Conservation (phyloP, 352 stramenopile genomes). For the Pythium brachiatum region DNA sequence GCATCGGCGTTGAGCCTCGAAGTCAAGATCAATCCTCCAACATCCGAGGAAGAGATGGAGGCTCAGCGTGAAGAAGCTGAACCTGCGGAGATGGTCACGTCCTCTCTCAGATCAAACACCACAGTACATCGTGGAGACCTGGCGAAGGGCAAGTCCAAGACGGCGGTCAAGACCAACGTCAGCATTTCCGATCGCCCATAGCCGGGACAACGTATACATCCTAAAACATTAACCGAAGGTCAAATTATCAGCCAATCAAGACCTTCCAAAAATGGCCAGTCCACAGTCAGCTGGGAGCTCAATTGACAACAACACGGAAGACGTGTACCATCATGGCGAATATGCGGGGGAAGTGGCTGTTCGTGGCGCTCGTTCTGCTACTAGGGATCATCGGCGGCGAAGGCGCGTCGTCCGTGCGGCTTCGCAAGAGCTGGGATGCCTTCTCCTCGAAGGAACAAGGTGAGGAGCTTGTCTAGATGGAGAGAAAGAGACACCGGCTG, state of each 20-base stretch:
- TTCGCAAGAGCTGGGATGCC: conserved; percentile 33
- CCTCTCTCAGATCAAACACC: not conserved
- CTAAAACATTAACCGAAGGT: not conserved
- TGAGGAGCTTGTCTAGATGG: not conserved
- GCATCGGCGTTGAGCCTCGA: not conserved
- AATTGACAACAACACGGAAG: not conserved
- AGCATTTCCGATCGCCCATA: not conserved
- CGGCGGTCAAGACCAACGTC: not conserved
- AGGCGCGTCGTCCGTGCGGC: conserved; percentile 9
- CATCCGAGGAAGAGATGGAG: not conserved
- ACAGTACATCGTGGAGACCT: not conserved
- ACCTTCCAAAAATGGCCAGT: conserved; percentile 19
- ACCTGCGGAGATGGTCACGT: not conserved
- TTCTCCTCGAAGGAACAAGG: conserved; percentile 29
- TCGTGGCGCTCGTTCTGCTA: conserved; percentile 13
- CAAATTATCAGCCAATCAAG: conserved; percentile 17
- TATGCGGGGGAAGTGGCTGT: not conserved
- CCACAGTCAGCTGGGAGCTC: not conserved
- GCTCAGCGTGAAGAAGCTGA: not conserved
- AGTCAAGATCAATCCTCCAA: conserved; percentile 3
- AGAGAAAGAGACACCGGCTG: not conserved
- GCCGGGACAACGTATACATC: not conserved
- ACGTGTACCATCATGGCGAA: not conserved
- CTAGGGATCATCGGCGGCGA: not conserved
- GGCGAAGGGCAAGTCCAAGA: not conserved